Conservation (phyloP, 495 filamentous ascomycete species). For the Aspergillus cristatus region DNA sequence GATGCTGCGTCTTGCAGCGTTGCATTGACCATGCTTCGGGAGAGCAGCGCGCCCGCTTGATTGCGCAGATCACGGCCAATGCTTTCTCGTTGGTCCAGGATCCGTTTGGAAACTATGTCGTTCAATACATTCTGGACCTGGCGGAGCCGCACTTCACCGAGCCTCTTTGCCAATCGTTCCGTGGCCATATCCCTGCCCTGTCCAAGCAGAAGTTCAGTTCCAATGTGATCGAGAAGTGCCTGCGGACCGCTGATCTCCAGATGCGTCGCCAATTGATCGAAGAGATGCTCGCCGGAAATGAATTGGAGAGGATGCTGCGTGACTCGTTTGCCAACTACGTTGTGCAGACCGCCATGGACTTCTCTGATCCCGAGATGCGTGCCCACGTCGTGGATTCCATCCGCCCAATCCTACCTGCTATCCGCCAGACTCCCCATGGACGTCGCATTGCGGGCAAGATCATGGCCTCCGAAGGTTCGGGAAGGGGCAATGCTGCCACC, state of each 20-base stretch:
- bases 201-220: constrained; percentile 99
- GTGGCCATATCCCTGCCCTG: constrained; percentile 59
- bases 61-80: constrained; percentile 73
- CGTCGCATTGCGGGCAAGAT: constrained; percentile 89
- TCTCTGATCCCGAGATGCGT: constrained; percentile 62
- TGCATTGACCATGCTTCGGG: constrained; percentile 97
- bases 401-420: constrained; percentile 69
- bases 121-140: constrained; percentile 96
- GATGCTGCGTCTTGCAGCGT: constrained; percentile 94
- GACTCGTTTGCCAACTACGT: constrained; percentile 97
- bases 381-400: constrained; percentile 68
- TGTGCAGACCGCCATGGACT: constrained; percentile 90
- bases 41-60: constrained; percentile 75
- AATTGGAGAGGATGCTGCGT: constrained; percentile 78
- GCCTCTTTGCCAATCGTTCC: constrained; percentile 70
- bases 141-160: constrained; percentile 74
- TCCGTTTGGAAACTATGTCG: constrained; percentile 96
- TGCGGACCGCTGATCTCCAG: constrained; percentile 62
- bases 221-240: constrained; percentile 96
- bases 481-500: constrained; percentile 23
- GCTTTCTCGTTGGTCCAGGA: constrained; percentile 82
- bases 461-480: constrained; percentile 28
- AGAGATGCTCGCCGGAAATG: constrained; percentile 64
- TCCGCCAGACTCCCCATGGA: constrained; percentile 84
- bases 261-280: constrained; percentile 73